These are phyloP conservation scores for Hypoxylon subgilvum DNA, from an alignment of 495 filamentous ascomycete genomes.

Conservation along the genomic window DNA sequence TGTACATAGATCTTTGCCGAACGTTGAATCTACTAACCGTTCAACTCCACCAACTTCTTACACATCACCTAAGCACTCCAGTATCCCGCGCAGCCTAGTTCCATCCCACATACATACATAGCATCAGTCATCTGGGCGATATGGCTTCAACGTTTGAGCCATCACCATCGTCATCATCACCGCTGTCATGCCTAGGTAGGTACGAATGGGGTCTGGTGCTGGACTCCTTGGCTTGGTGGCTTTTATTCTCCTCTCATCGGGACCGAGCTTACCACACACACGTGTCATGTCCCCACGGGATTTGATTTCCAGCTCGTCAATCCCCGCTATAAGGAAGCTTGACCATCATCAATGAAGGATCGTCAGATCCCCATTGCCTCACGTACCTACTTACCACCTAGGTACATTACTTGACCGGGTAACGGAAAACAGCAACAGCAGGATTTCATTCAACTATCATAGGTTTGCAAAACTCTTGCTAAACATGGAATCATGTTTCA, in stretches of 20 bases:
- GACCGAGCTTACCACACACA: slow-evolving; percentile 1
- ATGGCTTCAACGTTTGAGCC: slow-evolving; percentile 1
- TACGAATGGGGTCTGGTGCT: background rate
- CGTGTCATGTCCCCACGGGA: slow-evolving; percentile 12
- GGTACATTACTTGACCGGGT: background rate
- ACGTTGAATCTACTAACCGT: no score
- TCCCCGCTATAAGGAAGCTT: slow-evolving; percentile 2
- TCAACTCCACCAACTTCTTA: no score
- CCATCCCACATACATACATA: background rate
- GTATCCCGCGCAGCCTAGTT: no score
- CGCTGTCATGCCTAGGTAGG: no score
- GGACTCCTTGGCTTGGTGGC: slow-evolving; percentile 9
- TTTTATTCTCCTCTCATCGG: background rate
- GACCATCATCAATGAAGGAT: slow-evolving; percentile 25
- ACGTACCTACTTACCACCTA: no score
- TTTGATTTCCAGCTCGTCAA: background rate
- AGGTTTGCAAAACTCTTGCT: slow-evolving; percentile 1
- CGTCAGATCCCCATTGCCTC: slow-evolving; percentile 17
- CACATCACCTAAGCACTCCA: no score
- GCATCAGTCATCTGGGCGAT: no score
- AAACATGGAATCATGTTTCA: slow-evolving; percentile 17
- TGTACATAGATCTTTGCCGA: slow-evolving; percentile 10
- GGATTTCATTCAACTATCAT: no score
- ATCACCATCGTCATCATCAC: background rate
- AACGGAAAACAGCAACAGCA: background rate